Evolutionary conservation across 192 early-diverging fungal species (phyloP), one percentile per base, ranked within the genome.

Genomic region (Funneliformis mosseae): DNA sequence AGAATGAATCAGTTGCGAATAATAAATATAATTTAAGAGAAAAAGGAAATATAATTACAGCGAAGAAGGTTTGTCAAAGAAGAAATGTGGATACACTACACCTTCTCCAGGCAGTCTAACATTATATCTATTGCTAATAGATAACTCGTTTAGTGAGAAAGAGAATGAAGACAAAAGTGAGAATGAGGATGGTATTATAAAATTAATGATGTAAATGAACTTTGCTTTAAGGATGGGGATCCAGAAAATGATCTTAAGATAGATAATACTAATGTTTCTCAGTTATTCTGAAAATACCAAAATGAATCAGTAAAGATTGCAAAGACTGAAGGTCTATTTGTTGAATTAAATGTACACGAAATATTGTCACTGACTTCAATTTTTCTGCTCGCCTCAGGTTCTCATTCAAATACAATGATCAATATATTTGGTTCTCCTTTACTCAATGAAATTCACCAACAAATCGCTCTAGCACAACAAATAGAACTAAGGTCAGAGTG

Each of bases 301-400:
- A 78, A 78, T 48, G 42, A 45, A 12, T 78, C n/a, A 45, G 1
- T 78, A 28, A 68, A 78, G 8, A 67, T 78, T 16, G 38, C 43
- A 67, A 78, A 67, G n/a, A 67, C 2, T 25, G 63, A 45, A 21
- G 23, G 63, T 28, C 12, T 78, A 67, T 45, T 67, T 25, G 23
- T 78, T 7, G 21, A 78, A 78, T 78, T 63, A 25, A 78, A 78
- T 50, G 62, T 78, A 25, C n/a, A 78, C 41, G n/a, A 78, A 78
- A 78, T 78, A n/a, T 45, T 78, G 10, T 78, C 43, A 12, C 23
- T 67, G 12, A 68, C 43, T 18, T 78, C 42, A 46, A 78, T 78
- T 33, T 66, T 78, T 23, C 11, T 78, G 11, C 43, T 78, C 11
- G 6, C 38, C 6, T 4, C 63, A n/a, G 42, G 45, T 66, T 67